Conservation (phyloP, 768 basidiomycete genomes). For the Psilocybe cubensis region DNA sequence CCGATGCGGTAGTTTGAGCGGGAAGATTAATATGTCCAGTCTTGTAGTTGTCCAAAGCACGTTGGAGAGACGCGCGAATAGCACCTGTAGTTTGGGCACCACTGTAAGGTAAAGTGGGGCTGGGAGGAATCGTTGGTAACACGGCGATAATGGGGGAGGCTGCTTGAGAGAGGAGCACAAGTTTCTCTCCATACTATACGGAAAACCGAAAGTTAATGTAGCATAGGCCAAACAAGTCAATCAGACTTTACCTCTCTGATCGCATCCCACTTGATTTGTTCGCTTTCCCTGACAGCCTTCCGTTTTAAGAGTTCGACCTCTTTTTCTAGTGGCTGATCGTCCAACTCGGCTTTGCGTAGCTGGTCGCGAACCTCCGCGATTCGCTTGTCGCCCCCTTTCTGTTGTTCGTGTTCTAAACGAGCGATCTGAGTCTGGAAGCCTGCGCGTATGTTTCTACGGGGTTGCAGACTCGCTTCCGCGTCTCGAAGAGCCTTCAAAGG, state of each 20-base stretch:
- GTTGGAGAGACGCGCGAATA: slow-evolving; percentile 74
- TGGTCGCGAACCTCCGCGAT: slow-evolving; percentile 72
- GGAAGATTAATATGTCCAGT: slow-evolving; percentile 64
- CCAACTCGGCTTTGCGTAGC: slow-evolving; percentile 63
- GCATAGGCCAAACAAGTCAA: slow-evolving; percentile 2
- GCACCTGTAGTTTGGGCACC: slow-evolving; percentile 68
- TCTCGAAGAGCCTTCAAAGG: slow-evolving; percentile 75
- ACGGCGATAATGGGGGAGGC: slow-evolving; percentile 62
- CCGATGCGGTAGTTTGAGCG: slow-evolving; percentile 46
- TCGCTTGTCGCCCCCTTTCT: slow-evolving; percentile 67
- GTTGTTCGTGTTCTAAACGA: slow-evolving; percentile 68
- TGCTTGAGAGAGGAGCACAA: slow-evolving; percentile 74
- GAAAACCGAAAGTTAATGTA: not conserved
- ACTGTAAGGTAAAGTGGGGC: slow-evolving; percentile 54
- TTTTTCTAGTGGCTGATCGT: slow-evolving; percentile 68
- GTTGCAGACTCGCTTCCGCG: slow-evolving; percentile 63
- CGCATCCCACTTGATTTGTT: slow-evolving; percentile 79
- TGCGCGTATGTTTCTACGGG: slow-evolving; percentile 64
- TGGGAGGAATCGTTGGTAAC: slow-evolving; percentile 72
- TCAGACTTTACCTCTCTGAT: slow-evolving; percentile 64
- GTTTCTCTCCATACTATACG: slow-evolving; percentile 77
- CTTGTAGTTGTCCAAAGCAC: slow-evolving; percentile 78
- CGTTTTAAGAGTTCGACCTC: slow-evolving; percentile 76
- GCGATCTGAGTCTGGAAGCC: slow-evolving; percentile 62
- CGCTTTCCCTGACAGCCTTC: slow-evolving; percentile 77